phyloP scores from a whole-genome alignment of 2,329 filamentous ascomycete genomes.

The Colletotrichum siamense region DNA sequence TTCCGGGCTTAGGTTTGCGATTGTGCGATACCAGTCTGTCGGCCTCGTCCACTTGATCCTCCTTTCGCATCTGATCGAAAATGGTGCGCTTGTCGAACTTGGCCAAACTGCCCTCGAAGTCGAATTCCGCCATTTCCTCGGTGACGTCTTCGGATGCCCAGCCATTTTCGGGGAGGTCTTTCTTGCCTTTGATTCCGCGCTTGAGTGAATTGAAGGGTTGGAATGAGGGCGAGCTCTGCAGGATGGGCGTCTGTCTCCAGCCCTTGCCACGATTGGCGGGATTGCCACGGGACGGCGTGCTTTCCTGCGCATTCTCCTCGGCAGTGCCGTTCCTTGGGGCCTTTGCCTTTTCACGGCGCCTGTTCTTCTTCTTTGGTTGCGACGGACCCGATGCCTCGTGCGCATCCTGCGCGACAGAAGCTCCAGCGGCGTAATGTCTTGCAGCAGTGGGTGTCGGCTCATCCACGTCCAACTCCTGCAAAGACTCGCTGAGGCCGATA shows the following conservation, averaged over 20 bases:
- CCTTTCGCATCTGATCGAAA: slow-evolving; percentile 89
- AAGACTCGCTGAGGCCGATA: slow-evolving; percentile 21
- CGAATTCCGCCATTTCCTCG: slow-evolving; percentile 93
- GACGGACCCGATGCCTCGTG: slow-evolving; percentile 23
- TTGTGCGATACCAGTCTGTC: slow-evolving; percentile 93
- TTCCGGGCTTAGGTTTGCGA: slow-evolving; percentile 70
- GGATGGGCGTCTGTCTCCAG: slow-evolving; percentile 65
- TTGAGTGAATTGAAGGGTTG: slow-evolving; percentile 68
- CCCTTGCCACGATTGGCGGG: slow-evolving; percentile 49
- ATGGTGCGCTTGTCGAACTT: slow-evolving; percentile 94
- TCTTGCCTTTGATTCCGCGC: slow-evolving; percentile 53
- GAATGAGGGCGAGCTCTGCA: slow-evolving; percentile 66
- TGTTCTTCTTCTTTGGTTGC: slow-evolving; percentile 29
- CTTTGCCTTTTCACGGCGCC: slow-evolving; percentile 34
- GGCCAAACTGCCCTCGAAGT: slow-evolving; percentile 86
- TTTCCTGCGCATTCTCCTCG: slow-evolving; percentile 21
- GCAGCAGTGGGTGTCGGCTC: slow-evolving; percentile 23
- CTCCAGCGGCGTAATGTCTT: slow-evolving; percentile 14
- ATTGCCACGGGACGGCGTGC: slow-evolving; percentile 15
- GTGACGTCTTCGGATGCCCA: slow-evolving; percentile 98
- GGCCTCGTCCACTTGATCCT: slow-evolving; percentile 87
- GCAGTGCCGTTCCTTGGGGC: slow-evolving; percentile 28
- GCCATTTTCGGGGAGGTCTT: slow-evolving; percentile 66
- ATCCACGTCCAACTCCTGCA: slow-evolving; percentile 28
- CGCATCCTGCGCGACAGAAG: neutral